Conservation (phyloP, 1,284 basidiomycete genomes). For the Microbotryomycetes sp. region DNA sequence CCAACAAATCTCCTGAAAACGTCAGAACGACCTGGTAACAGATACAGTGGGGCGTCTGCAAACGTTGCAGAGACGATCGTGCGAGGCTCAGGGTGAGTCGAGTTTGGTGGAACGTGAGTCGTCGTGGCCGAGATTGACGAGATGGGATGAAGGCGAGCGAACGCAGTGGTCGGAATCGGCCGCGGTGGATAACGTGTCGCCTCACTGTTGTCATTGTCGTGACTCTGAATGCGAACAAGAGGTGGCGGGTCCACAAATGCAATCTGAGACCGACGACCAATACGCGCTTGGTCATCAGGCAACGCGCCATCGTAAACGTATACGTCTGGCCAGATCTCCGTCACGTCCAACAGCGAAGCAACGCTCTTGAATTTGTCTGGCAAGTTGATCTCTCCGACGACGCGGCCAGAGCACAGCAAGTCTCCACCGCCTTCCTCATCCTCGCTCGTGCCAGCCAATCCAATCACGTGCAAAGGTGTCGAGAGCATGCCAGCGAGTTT, state of each 20-base stretch:
- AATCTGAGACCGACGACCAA: too few species aligned
- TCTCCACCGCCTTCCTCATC: slow-evolving; percentile 17
- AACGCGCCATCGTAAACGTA: slow-evolving; percentile 34
- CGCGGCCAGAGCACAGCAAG: slow-evolving; percentile 26
- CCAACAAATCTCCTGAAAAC: slow-evolving; percentile 24
- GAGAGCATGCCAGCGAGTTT: slow-evolving; percentile 1
- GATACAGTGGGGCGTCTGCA: slow-evolving; percentile 27
- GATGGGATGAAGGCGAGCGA: slow-evolving; percentile 29
- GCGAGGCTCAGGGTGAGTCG: slow-evolving; percentile 17
- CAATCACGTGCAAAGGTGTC: background rate
- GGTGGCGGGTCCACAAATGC: background rate
- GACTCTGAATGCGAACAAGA: background rate
- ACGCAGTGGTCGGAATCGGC: slow-evolving; percentile 31
- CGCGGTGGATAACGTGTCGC: slow-evolving; percentile 27
- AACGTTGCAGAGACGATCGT: slow-evolving; percentile 22
- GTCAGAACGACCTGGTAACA: slow-evolving; percentile 20
- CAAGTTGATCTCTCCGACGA: slow-evolving; percentile 30
- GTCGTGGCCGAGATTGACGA: slow-evolving; percentile 23
- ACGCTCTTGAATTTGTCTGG: slow-evolving; percentile 23
- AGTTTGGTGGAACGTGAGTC: slow-evolving; percentile 18
- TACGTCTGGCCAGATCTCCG: slow-evolving; percentile 33
- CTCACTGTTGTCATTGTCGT: background rate
- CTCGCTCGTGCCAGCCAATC: slow-evolving; percentile 2
- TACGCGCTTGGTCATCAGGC: background rate
- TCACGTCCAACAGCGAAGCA: slow-evolving; percentile 25